Base-by-base conservation (phyloP, 352 stramenopile species). In the Pythium angustatum region DNA sequence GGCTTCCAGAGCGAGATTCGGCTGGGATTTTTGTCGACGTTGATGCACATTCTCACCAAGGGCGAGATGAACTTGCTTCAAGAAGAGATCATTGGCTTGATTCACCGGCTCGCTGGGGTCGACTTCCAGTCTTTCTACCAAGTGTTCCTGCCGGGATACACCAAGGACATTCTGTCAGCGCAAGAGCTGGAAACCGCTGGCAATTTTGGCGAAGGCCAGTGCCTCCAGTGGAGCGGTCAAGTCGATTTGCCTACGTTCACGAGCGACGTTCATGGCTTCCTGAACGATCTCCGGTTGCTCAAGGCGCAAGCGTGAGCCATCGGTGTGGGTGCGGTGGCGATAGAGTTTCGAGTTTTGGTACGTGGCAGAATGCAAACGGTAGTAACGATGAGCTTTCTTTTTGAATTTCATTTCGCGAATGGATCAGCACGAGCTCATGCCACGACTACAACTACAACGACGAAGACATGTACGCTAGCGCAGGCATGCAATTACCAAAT, bases 41-140 rank as follows among this genome's bases (percentile, higher is more conserved):
- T 94, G 21, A 85, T 94, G 79, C 88, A 85, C 34, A 75, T 94
- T 44, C 55, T 94, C 40, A 91, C 80, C 1, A 82, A 79, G 58
- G 85, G 85, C 24, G 83, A 91, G 60, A 83, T 94, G 79, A 91
- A 90, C 49, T 33, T 94, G 43, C 75, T 94, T 22, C 81, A 88
- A 38, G 85, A 94, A 26, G 85, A 94, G 62, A 72, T 87, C 36
- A 86, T 90, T 40, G 71, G 77, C 54, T 47, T 94, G 49, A 72
- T 94, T 33, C 78, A 89, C 54, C 82, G 81, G 30, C 78, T 94
- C 19, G 81, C 83, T 3, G 71, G 73, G 7, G 85, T 87, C n/a
- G 79, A 94, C 60, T 90, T 91, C 59, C 56, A 75, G 28, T 89
- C 79, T 9, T 94, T 94, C 67, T 91, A 89, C 54, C 79, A 90